These are phyloP conservation scores for Blastocystis sp. DNA, from an alignment of 352 stramenopile genomes.

Conservation along the genomic window DNA sequence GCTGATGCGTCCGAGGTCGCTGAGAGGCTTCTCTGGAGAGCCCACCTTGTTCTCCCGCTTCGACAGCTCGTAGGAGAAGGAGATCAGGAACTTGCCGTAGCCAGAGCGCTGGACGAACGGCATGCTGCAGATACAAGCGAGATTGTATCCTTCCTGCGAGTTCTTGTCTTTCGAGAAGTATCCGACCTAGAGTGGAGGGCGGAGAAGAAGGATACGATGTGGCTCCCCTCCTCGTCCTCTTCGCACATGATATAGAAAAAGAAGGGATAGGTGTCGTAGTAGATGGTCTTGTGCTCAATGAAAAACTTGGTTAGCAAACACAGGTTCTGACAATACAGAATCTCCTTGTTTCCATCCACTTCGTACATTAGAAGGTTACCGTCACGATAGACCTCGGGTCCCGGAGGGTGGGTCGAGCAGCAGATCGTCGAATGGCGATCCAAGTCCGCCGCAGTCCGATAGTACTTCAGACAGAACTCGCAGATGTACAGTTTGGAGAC, in stretches of 20 bases:
- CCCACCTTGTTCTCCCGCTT: slow-evolving; percentile 89
- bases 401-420: slow-evolving; percentile 61
- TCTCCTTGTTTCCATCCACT: slow-evolving; percentile 85
- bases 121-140: slow-evolving; percentile 98
- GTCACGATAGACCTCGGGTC: slow-evolving; percentile 82
- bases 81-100: slow-evolving; percentile 99
- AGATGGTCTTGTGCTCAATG: slow-evolving; percentile 97
- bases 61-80: slow-evolving; percentile 93
- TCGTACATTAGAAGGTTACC: slow-evolving; percentile 87
- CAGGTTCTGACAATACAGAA: slow-evolving; percentile 93
- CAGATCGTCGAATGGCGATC: slow-evolving; percentile 4
- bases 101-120: slow-evolving; percentile 92
- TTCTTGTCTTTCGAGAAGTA: slow-evolving; percentile 99
- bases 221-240: slow-evolving; percentile 67
- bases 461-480: slow-evolving; percentile 77
- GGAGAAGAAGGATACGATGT: slow-evolving; percentile 32
- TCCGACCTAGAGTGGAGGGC: slow-evolving; percentile 66
- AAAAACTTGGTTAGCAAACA: slow-evolving; percentile 98
- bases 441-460: slow-evolving; percentile 59
- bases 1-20: slow-evolving; percentile 91
- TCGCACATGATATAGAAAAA: slow-evolving; percentile 97
- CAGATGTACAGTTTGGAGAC: slow-evolving; percentile 73
- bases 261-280: slow-evolving; percentile 99
- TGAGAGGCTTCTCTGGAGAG: slow-evolving; percentile 94
- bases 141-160: slow-evolving; percentile 91